Percentiles rank a stretch among this genome's conserved stretches.
These are phyloP conservation scores for Fagopyrum homotropicum DNA, from an alignment of 148 eudicot genomes.

Conservation along the genomic window DNA sequence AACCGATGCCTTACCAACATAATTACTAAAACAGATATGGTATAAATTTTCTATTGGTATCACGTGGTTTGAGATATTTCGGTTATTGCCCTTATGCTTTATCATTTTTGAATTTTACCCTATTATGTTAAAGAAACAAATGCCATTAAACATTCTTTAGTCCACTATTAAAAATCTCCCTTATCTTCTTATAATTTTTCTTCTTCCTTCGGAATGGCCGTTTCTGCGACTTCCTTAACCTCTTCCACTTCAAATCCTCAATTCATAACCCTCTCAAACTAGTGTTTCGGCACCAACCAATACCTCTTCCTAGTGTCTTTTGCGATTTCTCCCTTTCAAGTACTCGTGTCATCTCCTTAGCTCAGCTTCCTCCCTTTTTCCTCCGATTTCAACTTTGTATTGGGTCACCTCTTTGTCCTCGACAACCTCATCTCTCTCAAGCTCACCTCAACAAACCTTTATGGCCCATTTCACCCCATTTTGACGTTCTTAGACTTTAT, in stretches of 20 bases:
- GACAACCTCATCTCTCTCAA: slow-evolving; percentile 32
- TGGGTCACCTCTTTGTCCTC: slow-evolving; percentile 34
- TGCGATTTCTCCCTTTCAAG: slow-evolving; percentile 24
- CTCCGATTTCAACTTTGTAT: slow-evolving; percentile 28
- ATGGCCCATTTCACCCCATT: slow-evolving; percentile 35
- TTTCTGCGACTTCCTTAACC: slow-evolving; percentile 34
- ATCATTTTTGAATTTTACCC: too few species aligned
- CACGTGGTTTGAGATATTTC: too few species aligned
- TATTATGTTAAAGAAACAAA: too few species aligned
- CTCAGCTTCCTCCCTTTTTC: slow-evolving; percentile 33
- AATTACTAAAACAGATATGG: too few species aligned
- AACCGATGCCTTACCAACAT: too few species aligned
- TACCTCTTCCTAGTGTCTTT: slow-evolving; percentile 61
- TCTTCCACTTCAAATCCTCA: slow-evolving; percentile 58
- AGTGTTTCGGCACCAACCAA: slow-evolving; percentile 36
- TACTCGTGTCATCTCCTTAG: slow-evolving; percentile 39
- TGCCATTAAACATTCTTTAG: too few species aligned
- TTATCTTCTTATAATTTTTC: too few species aligned
- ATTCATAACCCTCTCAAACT: slow-evolving; percentile 40
- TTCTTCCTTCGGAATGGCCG: slow-evolving; percentile 11
- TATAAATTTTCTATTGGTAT: too few species aligned
- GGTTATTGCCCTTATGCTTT: too few species aligned
- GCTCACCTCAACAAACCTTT: slow-evolving; percentile 37
- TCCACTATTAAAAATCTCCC: too few species aligned
- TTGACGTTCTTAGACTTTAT: slow-evolving; percentile 22